Conservation (phyloP, 2,329 filamentous ascomycete species). For the Stenocarpella maydis region DNA sequence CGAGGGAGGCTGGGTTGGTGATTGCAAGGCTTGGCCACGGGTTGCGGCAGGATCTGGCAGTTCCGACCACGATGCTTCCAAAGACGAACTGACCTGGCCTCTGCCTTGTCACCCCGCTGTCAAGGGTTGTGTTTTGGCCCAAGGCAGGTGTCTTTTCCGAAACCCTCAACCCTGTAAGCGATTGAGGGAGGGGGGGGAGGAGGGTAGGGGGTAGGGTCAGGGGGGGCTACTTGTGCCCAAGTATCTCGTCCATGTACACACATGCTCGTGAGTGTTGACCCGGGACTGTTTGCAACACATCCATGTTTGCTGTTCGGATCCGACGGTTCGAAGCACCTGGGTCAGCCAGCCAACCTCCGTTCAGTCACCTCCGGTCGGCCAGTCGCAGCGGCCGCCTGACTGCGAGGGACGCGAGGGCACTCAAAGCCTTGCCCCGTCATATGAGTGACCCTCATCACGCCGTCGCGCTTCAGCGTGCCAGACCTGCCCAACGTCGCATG, state of each 20-base stretch:
- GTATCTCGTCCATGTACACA: slow-evolving; percentile 7
- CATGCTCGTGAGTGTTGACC: too few species aligned
- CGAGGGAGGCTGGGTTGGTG: neutral
- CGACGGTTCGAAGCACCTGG: neutral
- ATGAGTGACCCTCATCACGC: neutral
- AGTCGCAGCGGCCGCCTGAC: slow-evolving; percentile 16
- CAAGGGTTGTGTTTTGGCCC: neutral
- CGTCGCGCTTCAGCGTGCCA: neutral
- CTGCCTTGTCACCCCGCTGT: neutral
- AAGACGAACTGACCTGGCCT: neutral
- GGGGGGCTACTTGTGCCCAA: too few species aligned
- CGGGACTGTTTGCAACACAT: too few species aligned
- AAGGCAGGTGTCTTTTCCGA: slow-evolving; percentile 24
- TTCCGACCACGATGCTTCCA: neutral
- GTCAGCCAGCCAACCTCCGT: neutral
- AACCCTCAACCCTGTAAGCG: slow-evolving; percentile 6
- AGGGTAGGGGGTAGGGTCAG: too few species aligned
- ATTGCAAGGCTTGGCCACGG: neutral
- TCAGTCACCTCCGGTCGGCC: neutral
- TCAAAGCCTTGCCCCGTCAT: neutral
- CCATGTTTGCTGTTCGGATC: slow-evolving; percentile 9
- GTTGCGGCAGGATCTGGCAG: slow-evolving; percentile 6
- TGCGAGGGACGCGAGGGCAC: neutral
- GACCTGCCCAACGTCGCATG: slow-evolving; percentile 15
- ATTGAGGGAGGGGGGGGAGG: too few species aligned